phyloP scores from a whole-genome alignment of 2,329 filamentous ascomycete genomes.

The Grosmannia serpens region DNA sequence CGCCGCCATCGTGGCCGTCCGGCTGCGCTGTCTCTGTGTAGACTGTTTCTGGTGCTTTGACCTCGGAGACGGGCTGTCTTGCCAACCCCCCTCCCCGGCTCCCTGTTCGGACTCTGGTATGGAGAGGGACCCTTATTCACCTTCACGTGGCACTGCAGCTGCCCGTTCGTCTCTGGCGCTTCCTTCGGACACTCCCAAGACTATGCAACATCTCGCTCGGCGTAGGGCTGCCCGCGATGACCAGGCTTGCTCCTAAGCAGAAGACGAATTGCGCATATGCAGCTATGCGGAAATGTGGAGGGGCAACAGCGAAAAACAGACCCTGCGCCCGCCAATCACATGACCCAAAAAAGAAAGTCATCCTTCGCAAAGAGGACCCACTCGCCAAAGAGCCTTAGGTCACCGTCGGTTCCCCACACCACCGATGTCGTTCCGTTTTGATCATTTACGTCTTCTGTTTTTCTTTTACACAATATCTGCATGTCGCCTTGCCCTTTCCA shows the following conservation, averaged over 20 bases:
- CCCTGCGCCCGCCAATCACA: neutral
- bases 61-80: too few relatives aligned
- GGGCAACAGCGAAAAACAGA: neutral
- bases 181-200: too few relatives aligned
- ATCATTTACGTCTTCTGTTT: neutral
- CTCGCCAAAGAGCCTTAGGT: neutral
- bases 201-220: neutral
- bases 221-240: neutral
- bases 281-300: neutral
- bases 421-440: slow-evolving; percentile 1
- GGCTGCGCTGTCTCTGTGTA: neutral
- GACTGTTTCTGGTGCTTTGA: neutral
- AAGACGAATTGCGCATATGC: neutral
- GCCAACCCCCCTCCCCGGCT: too few relatives aligned
- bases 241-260: neutral
- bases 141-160: too few relatives aligned
- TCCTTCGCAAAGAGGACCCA: neutral
- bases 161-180: too few relatives aligned
- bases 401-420: slow-evolving; percentile 1
- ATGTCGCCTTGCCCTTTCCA: neutral
- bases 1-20: neutral
- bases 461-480: neutral
- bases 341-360: neutral
- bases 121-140: too few relatives aligned
- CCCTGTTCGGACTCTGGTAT: too few relatives aligned